Conservation (phyloP, 1,284 basidiomycete species). For the Ceratorhiza oryzae-sativae region DNA sequence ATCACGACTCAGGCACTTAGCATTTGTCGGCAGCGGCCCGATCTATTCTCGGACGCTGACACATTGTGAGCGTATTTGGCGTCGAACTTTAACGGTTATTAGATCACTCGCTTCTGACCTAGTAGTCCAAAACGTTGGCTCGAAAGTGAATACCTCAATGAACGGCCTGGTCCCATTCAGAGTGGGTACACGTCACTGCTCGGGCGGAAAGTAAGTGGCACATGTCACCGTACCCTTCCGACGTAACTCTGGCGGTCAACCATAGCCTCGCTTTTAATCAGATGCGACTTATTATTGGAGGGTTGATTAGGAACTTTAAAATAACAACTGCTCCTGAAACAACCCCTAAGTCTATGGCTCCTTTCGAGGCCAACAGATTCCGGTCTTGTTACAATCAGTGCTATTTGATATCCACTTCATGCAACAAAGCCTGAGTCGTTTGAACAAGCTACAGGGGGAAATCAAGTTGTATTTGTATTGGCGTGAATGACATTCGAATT, state of each 20-base stretch:
- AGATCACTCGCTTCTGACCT: not conserved
- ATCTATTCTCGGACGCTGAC: conserved; percentile 3
- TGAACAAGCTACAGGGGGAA: not conserved
- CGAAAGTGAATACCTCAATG: not conserved
- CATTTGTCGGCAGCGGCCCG: not conserved
- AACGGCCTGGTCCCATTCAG: not conserved
- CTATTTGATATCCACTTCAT: not conserved
- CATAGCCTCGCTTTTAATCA: conserved; percentile 5
- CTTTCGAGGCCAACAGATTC: conserved; percentile 13
- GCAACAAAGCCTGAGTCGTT: not conserved
- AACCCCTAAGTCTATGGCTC: conserved; percentile 8
- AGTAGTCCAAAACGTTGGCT: not conserved
- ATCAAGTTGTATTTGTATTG: not conserved
- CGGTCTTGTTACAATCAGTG: conserved; percentile 5
- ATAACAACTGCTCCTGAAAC: not conserved
- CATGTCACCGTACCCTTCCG: not conserved
- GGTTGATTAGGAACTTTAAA: not conserved
- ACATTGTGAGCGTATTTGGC: not conserved
- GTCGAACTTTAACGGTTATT: not conserved
- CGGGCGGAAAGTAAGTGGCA: conserved; percentile 1
- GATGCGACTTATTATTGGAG: conserved; percentile 13
- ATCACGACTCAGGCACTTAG: conserved; percentile 5
- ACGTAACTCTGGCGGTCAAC: not conserved
- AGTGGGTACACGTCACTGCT: not conserved
- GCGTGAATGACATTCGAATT: not conserved